These are phyloP conservation scores for Anisogramma anomala DNA, from an alignment of 2,329 filamentous ascomycete species.

Conservation along the genomic window DNA sequence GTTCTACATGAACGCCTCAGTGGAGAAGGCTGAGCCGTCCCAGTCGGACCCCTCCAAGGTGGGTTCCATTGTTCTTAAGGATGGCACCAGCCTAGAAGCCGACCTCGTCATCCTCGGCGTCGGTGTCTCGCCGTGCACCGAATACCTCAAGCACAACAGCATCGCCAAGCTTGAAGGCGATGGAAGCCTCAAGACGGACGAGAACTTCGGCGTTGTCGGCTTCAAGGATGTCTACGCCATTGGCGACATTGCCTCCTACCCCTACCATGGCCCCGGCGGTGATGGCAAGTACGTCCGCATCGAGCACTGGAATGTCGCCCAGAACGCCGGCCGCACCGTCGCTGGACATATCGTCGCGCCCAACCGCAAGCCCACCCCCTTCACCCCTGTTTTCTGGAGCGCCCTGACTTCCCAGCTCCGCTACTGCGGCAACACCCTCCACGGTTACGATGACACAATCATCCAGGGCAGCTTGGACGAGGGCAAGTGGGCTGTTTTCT, in stretches of 20 bases:
- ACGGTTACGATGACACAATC: constrained; percentile 78
- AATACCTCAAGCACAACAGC: constrained; percentile 64
- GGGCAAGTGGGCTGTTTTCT: constrained; percentile 80
- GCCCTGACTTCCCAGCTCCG: constrained; percentile 79
- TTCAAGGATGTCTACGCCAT: constrained; percentile 80
- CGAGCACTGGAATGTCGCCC: constrained; percentile 98
- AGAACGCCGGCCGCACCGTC: constrained; percentile 75
- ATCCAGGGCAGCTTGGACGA: constrained; percentile 66
- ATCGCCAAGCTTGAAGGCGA: constrained; percentile 64
- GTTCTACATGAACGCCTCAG: constrained; percentile 69
- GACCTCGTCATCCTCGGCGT: constrained; percentile 88
- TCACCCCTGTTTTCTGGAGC: constrained; percentile 96
- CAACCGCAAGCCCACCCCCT: constrained; percentile 49
- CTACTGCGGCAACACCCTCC: constrained; percentile 77
- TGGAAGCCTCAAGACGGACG: constrained; percentile 73
- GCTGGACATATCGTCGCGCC: constrained; percentile 66
- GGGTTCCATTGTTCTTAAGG: constrained; percentile 70
- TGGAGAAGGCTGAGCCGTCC: constrained; percentile 73
- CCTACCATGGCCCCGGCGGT: constrained; percentile 82
- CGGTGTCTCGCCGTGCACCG: constrained; percentile 75
- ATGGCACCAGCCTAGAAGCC: constrained; percentile 72
- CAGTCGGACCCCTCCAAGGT: constrained; percentile 57
- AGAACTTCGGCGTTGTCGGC: constrained; percentile 64
- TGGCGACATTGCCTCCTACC: constrained; percentile 90
- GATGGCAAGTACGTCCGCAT: constrained; percentile 66